These are phyloP conservation scores for Chlamydomonas applanata DNA, from an alignment of 139 green algal genomes.

Conservation along the genomic window DNA sequence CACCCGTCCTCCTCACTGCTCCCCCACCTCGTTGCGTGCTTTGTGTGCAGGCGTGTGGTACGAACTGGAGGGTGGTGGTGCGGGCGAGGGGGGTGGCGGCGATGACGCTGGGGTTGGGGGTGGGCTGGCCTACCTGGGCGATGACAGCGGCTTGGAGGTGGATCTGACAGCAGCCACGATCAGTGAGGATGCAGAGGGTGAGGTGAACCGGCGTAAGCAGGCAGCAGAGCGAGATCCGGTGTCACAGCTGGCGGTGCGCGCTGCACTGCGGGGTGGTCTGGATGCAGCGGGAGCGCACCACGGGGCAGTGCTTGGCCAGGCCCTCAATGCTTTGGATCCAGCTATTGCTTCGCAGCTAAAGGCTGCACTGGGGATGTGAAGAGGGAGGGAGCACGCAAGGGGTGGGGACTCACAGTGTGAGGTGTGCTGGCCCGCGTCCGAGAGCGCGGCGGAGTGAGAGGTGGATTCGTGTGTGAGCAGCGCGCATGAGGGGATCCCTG, in stretches of 20 bases:
- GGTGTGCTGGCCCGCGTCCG: no score
- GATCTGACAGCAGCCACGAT: conserved; percentile 4
- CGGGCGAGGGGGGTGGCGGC: not conserved
- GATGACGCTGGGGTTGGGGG: conserved; percentile 3
- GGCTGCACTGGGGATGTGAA: not conserved
- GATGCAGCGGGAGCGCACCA: conserved; percentile 22
- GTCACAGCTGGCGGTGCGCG: conserved; percentile 12
- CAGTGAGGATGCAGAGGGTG: conserved; percentile 35
- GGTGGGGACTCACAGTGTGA: no score
- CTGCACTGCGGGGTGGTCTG: conserved; percentile 26
- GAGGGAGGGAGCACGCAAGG: no score
- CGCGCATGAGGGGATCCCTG: no score
- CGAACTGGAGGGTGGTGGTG: conserved; percentile 15
- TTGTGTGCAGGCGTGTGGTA: not conserved
- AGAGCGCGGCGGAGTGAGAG: no score
- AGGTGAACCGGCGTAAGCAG: conserved; percentile 9
- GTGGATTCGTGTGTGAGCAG: no score
- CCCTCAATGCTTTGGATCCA: conserved; percentile 25
- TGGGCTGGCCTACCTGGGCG: conserved; percentile 9
- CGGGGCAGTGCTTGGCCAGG: conserved; percentile 20
- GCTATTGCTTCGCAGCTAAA: conserved; percentile 15
- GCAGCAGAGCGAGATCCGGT: conserved; percentile 36
- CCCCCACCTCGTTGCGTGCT: no score
- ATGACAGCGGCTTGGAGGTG: conserved; percentile 6
- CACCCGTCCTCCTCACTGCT: no score